phyloP scores from a whole-genome alignment of 768 basidiomycete species.

The Crepidotus variabilis region DNA sequence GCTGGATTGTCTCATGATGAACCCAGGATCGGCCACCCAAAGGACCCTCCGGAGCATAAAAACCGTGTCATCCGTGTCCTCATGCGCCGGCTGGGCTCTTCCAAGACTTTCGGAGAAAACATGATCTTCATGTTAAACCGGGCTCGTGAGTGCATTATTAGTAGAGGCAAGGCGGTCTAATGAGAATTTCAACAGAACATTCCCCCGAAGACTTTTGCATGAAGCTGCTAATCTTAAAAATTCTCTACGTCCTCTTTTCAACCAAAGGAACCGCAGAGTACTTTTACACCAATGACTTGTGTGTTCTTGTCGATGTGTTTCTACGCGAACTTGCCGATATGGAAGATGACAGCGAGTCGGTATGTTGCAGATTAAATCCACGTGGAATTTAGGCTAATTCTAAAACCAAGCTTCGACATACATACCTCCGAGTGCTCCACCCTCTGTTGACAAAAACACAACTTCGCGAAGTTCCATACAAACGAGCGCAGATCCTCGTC shows the following conservation, averaged over 20 bases:
- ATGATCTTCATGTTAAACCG: constrained; percentile 99
- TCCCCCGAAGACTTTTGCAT: constrained; percentile 91
- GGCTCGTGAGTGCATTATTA: constrained; percentile 58
- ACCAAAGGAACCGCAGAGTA: constrained; percentile 91
- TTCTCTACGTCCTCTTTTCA: constrained; percentile 92
- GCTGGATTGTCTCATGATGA: constrained; percentile 48
- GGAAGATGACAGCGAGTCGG: constrained; percentile 91
- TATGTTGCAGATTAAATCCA: constrained; percentile 33
- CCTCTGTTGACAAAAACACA: constrained; percentile 95
- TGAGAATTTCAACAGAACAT: constrained; percentile 47
- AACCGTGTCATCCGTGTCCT: constrained; percentile 85
- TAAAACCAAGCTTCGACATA: constrained; percentile 74
- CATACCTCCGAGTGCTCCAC: constrained; percentile 93
- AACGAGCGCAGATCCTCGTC: constrained; percentile 84
- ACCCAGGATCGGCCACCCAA: constrained; percentile 13
- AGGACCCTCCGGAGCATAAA: constrained; percentile 35
- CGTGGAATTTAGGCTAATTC: constrained; percentile 3
- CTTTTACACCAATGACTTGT: constrained; percentile 96
- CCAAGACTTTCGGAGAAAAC: constrained; percentile 96
- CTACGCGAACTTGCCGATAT: constrained; percentile 90
- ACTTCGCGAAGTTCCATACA: constrained; percentile 80
- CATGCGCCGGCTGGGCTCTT: constrained; percentile 78
- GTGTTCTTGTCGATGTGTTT: constrained; percentile 96
- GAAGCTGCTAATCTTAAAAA: constrained; percentile 90
- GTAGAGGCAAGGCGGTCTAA: background rate